Base-by-base conservation (phyloP, 331 rosid species). In the Saraca asoca region DNA sequence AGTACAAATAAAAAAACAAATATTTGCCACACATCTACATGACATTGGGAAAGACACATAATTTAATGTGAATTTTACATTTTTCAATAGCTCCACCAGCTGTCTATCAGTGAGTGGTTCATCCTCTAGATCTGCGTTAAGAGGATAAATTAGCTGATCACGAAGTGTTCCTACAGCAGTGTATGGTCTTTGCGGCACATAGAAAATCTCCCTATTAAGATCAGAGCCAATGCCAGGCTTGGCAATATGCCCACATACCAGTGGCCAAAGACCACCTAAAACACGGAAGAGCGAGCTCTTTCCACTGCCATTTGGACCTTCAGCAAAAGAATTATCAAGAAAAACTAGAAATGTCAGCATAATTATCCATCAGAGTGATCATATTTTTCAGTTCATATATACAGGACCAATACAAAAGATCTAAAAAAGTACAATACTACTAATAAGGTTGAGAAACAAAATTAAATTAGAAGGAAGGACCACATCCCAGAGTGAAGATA, bases 271-370 rank as follows among this genome's bases (percentile, higher is more conserved):
- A 70, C 99, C 99, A 31, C 99, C 99, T 69, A 94, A 75, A 78
- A 94, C 99, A 55, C 99, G 87, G 79, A 94, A 94, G 76, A 94
- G 99, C 5, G 99, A 90, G 82, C 99, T 94, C 84, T 94, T 94
- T 59, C 99, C 99, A 52, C 99, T 94, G 46, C 99, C 99, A 83
- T 94, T 94, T 75, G 99, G 99, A 86, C 99, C 99, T 94, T 82
- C 81, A 82, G 69, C 48, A 71, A 55, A 78, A 68, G 70, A 78
- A 55, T 44, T n/a, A 60, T 46, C 66, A 50, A 64, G 59, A 43
- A 15, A 63, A 48, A 5, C 13, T 49, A 49, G 16, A 35, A 1
- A 38, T 51, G 48, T 62, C 71, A 82, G 59, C 68, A 64, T 15
- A 34, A 56, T n/a, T 59, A 37, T 48, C 69, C 41, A 34, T 29